Evolutionary conservation across 2,329 filamentous ascomycete genomes (phyloP), one percentile per base, ranked within the genome.

Genomic region (Sarocladiaceae sp.): DNA sequence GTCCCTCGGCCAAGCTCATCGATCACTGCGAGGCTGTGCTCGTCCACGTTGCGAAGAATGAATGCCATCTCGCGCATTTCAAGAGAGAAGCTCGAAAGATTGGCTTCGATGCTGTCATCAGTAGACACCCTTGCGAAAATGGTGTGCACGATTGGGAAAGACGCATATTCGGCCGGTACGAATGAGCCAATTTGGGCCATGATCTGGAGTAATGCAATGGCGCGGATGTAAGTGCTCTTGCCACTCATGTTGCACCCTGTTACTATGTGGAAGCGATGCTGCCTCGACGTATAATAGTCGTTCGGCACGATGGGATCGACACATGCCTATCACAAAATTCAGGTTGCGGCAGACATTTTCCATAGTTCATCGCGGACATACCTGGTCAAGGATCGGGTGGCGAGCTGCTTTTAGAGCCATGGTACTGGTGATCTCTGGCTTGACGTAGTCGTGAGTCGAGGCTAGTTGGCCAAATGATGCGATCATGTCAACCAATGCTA

Each of bases 201-300:
- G 53, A 99, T 84, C 40, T 88, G 83, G 63, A 95, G 82, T 28
- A 99, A 73, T 0, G 93, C 89, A 22, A 96, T 76, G 2, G 88
- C 86, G 48, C 90, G 84, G 56, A 97, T 96, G 62, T 97, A 97
- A 0, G 92, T 99, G 57, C 88, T 96, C 66, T 97, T 99, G 1
- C 92, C 94, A 60, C 90, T 96, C 94, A 99, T 99, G 61, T 99
- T 99, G 66, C 90, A 95, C 3, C 94, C 93, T 0, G 93, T 97
- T 56, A 99, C 86, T 55, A 97, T 87, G 58, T 97, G 92, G 61
- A 97, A 96, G 1, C 92, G 83, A 31, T 84, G 84, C 55, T 93
- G 84, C 29, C 87, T 79, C 2, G 90, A 87, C 1, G 52, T 28
- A 61, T 92, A 97, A 25, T 92, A 88, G 62, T 97, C 92, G 57